phyloP scores from a whole-genome alignment of 2,329 filamentous ascomycete genomes.

The Ceratocystis papillata region DNA sequence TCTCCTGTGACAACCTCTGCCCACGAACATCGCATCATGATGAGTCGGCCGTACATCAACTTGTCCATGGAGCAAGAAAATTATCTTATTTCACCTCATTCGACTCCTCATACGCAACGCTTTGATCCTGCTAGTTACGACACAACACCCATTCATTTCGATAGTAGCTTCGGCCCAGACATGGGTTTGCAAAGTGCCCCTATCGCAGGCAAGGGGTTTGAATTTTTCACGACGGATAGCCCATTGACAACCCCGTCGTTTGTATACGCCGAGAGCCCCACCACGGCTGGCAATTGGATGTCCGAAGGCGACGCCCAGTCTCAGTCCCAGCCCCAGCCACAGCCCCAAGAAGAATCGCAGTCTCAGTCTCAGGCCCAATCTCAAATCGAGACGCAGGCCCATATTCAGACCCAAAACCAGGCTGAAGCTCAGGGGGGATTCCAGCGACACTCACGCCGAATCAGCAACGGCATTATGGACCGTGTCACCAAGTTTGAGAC shows the following conservation, averaged over 20 bases:
- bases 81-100: slow-evolving; percentile 47
- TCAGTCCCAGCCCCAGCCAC: slow-evolving; percentile 29
- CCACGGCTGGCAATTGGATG: slow-evolving; percentile 38
- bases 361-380: slow-evolving; percentile 26
- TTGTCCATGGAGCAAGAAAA: slow-evolving; percentile 33
- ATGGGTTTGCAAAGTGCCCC: slow-evolving; percentile 22
- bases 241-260: slow-evolving; percentile 41
- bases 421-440: slow-evolving; percentile 33
- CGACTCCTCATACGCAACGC: slow-evolving; percentile 44
- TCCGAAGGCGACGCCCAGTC: slow-evolving; percentile 38
- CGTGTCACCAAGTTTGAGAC: slow-evolving; percentile 50
- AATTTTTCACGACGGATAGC: slow-evolving; percentile 40
- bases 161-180: slow-evolving; percentile 35
- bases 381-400: slow-evolving; percentile 35
- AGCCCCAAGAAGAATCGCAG: slow-evolving; percentile 28
- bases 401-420: slow-evolving; percentile 28
- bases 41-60: slow-evolving; percentile 30
- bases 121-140: slow-evolving; percentile 42
- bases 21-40: slow-evolving; percentile 25
- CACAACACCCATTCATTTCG: slow-evolving; percentile 38
- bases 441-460: slow-evolving; percentile 32
- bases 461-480: slow-evolving; percentile 52
- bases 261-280: slow-evolving; percentile 39
- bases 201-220: slow-evolving; percentile 38
- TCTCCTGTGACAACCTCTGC: slow-evolving; percentile 26